Evolutionary conservation across 2,329 filamentous ascomycete species (phyloP).

Genomic region (Trichoderma gracile): DNA sequence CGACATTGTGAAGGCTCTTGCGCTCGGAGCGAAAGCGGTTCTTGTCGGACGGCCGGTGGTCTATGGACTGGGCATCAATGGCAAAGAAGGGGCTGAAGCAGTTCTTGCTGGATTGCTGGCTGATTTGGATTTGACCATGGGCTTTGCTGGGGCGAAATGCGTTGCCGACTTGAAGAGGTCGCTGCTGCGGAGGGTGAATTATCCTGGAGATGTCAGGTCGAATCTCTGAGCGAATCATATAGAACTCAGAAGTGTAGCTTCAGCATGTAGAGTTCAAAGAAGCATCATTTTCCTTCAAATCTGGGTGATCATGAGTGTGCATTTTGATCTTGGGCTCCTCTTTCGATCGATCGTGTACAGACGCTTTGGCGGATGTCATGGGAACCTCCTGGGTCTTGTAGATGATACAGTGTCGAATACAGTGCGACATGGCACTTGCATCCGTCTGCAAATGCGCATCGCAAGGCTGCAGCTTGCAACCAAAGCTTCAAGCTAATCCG

Average conservation of each 20-base stretch:
- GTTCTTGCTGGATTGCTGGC: constrained; percentile 46
- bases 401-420: not conserved
- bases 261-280: too few species aligned
- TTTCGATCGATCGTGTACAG: too few species aligned
- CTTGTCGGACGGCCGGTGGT: constrained; percentile 47
- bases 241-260: too few species aligned
- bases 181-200: constrained; percentile 38
- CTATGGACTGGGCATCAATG: constrained; percentile 41
- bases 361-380: too few species aligned
- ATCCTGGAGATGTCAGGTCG: constrained; percentile 39
- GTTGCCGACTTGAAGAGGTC: constrained; percentile 41
- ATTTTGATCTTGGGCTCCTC: too few species aligned
- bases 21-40: constrained; percentile 44
- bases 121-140: constrained; percentile 55
- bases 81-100: constrained; percentile 55
- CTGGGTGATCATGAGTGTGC: not conserved
- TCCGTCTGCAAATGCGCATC: not conserved
- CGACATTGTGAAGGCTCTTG: constrained; percentile 45
- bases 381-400: too few species aligned
- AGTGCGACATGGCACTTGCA: not conserved
- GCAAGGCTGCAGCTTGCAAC: constrained; percentile 15
- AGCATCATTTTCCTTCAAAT: too few species aligned
- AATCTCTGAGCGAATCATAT: constrained; percentile 31
- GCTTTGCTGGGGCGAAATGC: constrained; percentile 51
- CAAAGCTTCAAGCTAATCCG: constrained; percentile 14